A percentile compares a stretch with the other conserved stretches of the same genome.
Conservation (phyloP, 2,329 filamentous ascomycete genomes). For the Furcasterigmium furcatum region DNA sequence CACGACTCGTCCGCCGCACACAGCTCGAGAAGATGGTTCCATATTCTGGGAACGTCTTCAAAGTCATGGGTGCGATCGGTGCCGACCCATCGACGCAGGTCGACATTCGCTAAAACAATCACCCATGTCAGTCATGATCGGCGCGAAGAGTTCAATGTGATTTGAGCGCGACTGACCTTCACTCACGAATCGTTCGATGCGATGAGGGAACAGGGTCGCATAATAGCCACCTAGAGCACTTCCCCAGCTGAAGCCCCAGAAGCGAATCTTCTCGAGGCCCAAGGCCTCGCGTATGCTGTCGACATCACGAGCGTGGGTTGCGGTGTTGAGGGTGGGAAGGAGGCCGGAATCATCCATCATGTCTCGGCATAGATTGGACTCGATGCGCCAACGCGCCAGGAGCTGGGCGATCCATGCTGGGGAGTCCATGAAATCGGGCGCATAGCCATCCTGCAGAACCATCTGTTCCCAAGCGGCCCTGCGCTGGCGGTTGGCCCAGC, state of each 20-base stretch:
- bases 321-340: conserved; percentile 36
- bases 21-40: conserved; percentile 47
- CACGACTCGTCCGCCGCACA: conserved; percentile 33
- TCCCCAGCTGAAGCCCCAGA: conserved; percentile 48
- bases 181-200: conserved; percentile 13
- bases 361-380: conserved; percentile 36
- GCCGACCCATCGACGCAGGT: conserved; percentile 50
- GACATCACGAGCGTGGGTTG: conserved; percentile 43
- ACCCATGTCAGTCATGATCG: too few relatives aligned
- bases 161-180: conserved; percentile 6
- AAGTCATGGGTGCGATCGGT: conserved; percentile 41
- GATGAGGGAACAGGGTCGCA: conserved; percentile 16
- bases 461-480: conserved; percentile 40
- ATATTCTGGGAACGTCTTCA: conserved; percentile 47
- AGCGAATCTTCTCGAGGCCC: conserved; percentile 37
- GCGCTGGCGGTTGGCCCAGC: conserved; percentile 40
- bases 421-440: too few relatives aligned
- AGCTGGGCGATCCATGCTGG: conserved; percentile 38
- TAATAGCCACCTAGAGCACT: conserved; percentile 14
- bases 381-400: conserved; percentile 35
- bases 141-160: too few relatives aligned
- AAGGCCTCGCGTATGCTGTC: conserved; percentile 38
- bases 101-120: conserved; percentile 40
- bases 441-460: conserved; percentile 32
- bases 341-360: conserved; percentile 29